phyloP scores from a whole-genome alignment of 2,329 filamentous ascomycete genomes.

The Epichloe coenophiala region DNA sequence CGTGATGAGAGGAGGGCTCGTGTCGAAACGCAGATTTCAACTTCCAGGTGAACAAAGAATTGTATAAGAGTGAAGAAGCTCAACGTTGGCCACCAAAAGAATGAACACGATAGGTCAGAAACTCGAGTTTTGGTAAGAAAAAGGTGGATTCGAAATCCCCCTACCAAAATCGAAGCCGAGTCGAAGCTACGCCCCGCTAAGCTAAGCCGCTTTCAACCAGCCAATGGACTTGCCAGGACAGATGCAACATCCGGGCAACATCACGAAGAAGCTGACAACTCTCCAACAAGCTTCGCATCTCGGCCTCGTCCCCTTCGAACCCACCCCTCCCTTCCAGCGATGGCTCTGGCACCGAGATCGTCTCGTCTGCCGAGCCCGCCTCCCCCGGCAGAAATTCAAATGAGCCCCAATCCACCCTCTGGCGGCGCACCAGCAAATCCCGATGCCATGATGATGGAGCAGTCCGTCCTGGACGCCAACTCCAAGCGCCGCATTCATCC shows the following conservation, averaged over 20 bases:
- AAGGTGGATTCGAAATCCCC: not conserved
- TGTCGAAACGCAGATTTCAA: not conserved
- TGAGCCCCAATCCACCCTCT: slow-evolving; percentile 64
- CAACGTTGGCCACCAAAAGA: not conserved
- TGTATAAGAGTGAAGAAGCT: not conserved
- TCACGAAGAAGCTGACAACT: too few relatives aligned
- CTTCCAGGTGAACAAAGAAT: not conserved
- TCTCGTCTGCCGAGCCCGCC: slow-evolving; percentile 90
- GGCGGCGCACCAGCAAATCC: slow-evolving; percentile 39
- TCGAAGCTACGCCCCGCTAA: slow-evolving; percentile 5
- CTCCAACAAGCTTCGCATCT: not conserved
- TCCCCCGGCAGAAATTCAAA: slow-evolving; percentile 90
- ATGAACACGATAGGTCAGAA: not conserved
- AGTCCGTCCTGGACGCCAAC: slow-evolving; percentile 54
- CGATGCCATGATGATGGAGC: slow-evolving; percentile 49
- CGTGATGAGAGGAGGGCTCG: not conserved
- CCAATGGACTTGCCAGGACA: too few relatives aligned
- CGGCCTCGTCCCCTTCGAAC: not conserved
- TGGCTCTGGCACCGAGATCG: slow-evolving; percentile 59
- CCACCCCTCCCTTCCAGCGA: slow-evolving; percentile 16
- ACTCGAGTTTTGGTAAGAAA: not conserved
- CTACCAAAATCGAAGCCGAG: not conserved
- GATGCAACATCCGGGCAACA: too few relatives aligned
- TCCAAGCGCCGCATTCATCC: slow-evolving; percentile 77
- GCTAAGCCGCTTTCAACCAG: slow-evolving; percentile 5